Percentiles rank a stretch among this genome's conserved stretches.
Conservation (phyloP, 31 red algal species). For the Endocladia muricata region DNA sequence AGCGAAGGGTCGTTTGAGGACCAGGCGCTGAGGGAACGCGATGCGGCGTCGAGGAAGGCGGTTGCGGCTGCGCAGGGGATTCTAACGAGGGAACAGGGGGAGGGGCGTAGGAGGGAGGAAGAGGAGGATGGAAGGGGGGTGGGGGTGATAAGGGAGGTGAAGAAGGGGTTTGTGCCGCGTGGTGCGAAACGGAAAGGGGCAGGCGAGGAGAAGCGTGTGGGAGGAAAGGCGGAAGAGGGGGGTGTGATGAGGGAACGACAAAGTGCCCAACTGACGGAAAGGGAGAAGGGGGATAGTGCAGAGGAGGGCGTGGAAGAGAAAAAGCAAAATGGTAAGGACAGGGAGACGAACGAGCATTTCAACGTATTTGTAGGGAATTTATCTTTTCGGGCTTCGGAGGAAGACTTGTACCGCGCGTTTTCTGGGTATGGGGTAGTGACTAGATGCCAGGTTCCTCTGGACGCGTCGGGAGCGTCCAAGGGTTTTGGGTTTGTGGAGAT, state of each 20-base stretch:
- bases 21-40: background rate
- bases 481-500: conserved; percentile 71
- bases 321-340: background rate
- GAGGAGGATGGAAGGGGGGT: background rate
- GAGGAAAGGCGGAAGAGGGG: background rate
- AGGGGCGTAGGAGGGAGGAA: background rate
- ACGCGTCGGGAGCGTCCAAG: conserved; percentile 12
- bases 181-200: background rate
- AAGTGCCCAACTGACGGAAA: background rate
- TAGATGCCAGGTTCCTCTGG: conserved; percentile 41
- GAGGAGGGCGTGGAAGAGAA: background rate
- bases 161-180: background rate
- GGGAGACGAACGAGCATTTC: conserved; percentile 10
- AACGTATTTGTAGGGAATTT: conserved; percentile 61
- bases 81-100: background rate
- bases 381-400: conserved; percentile 53
- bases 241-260: too few species aligned
- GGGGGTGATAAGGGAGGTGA: background rate
- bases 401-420: conserved; percentile 58
- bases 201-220: background rate
- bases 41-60: background rate
- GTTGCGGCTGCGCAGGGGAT: background rate
- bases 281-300: background rate
- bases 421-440: conserved; percentile 48
- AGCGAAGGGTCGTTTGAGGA: background rate